Evolutionary conservation across 106 monocot genomes (phyloP).

Genomic region (Narthecium ossifragum): DNA sequence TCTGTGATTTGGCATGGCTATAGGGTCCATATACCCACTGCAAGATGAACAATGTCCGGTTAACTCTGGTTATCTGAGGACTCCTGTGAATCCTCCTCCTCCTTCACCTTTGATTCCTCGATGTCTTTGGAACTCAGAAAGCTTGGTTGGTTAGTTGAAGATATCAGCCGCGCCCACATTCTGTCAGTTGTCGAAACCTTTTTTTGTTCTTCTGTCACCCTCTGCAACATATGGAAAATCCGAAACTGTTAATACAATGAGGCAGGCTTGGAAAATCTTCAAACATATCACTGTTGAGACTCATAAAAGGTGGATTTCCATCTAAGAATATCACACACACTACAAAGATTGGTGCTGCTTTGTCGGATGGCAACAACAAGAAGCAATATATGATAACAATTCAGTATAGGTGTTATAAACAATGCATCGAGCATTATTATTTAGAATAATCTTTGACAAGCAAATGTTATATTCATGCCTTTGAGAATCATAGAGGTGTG

Average conservation of each 20-base stretch:
- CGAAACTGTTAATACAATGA: not conserved
- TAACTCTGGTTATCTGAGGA: too few relatives aligned
- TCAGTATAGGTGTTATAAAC: not conserved
- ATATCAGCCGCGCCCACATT: constrained; percentile 76
- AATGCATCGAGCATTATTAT: too few relatives aligned
- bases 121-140: constrained; percentile 36
- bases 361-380: too few relatives aligned
- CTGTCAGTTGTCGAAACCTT: constrained; percentile 68
- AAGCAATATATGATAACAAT: not conserved
- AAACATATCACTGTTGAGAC: not conserved
- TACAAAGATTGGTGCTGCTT: too few relatives aligned
- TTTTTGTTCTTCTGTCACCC: constrained; percentile 51
- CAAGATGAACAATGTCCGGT: too few relatives aligned
- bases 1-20: too few relatives aligned
- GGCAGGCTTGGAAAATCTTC: not conserved
- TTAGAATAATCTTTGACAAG: too few relatives aligned
- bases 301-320: not conserved
- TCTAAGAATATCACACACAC: not conserved
- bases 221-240: constrained; percentile 21
- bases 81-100: too few relatives aligned
- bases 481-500: not conserved
- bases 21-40: too few relatives aligned
- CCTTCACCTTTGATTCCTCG: too few relatives aligned
- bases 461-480: too few relatives aligned
- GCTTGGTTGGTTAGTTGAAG: constrained; percentile 65